These are phyloP conservation scores for Fagopyrum tataricum DNA, from an alignment of 148 eudicot genomes.

Conservation along the genomic window DNA sequence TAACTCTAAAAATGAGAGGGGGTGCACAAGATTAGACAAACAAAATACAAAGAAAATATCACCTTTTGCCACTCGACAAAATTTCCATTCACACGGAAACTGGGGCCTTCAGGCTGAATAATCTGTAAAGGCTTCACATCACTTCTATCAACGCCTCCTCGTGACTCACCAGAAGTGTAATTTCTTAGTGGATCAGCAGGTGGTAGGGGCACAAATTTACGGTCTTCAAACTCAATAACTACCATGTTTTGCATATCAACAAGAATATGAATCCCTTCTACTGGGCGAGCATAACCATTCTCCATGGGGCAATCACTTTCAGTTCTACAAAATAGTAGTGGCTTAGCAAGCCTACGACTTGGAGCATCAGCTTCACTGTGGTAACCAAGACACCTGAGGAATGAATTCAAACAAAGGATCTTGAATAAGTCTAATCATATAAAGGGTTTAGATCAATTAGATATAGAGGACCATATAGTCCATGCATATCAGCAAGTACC, in stretches of 20 bases:
- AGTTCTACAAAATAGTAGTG: constrained; percentile 86
- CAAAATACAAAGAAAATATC: constrained; percentile 2
- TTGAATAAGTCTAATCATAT: neutral
- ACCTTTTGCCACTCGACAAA: constrained; percentile 99
- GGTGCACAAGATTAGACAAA: neutral
- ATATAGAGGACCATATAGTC: neutral
- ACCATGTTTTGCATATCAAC: constrained; percentile 98
- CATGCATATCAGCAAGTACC: neutral
- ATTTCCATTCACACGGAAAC: constrained; percentile 88
- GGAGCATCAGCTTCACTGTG: constrained; percentile 88
- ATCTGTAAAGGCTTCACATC: constrained; percentile 85
- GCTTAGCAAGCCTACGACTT: constrained; percentile 86
- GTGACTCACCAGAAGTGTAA: constrained; percentile 86
- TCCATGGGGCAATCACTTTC: constrained; percentile 99
- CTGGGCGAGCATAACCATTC: constrained; percentile 99
- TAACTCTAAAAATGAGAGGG: neutral
- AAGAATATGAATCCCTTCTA: constrained; percentile 90
- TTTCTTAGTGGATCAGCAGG: constrained; percentile 98
- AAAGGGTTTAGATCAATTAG: neutral
- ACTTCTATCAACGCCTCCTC: constrained; percentile 97
- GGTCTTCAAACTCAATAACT: constrained; percentile 92
- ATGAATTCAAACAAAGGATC: neutral
- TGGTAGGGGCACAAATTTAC: constrained; percentile 86
- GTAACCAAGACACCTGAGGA: constrained; percentile 88
- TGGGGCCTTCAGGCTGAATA: constrained; percentile 94